phyloP scores from a whole-genome alignment of 2,329 filamentous ascomycete genomes.

The Meredithiella fracta region DNA sequence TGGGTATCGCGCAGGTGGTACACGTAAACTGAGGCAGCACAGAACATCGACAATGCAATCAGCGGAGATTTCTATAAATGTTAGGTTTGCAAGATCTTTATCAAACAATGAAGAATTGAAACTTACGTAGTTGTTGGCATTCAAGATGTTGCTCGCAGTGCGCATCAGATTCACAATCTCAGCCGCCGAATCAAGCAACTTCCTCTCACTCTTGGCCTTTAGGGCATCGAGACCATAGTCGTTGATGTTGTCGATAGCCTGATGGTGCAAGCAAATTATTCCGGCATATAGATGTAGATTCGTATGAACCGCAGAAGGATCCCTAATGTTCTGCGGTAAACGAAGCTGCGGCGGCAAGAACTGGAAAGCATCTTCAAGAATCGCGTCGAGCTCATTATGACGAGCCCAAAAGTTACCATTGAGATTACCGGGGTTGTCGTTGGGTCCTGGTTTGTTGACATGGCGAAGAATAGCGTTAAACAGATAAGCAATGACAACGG shows the following conservation, averaged over 20 bases:
- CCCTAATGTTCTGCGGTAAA: slow-evolving; percentile 49
- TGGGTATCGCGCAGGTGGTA: slow-evolving; percentile 57
- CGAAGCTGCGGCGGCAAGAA: slow-evolving; percentile 60
- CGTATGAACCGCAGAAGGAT: slow-evolving; percentile 61
- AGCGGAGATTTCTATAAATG: slow-evolving; percentile 34
- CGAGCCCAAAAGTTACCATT: slow-evolving; percentile 72
- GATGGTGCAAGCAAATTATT: slow-evolving; percentile 76
- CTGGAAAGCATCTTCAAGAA: slow-evolving; percentile 60
- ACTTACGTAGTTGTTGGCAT: slow-evolving; percentile 41
- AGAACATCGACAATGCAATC: slow-evolving; percentile 69
- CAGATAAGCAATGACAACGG: slow-evolving; percentile 57
- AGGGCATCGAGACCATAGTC: slow-evolving; percentile 43
- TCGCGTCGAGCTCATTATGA: slow-evolving; percentile 68
- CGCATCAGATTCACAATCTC: slow-evolving; percentile 76
- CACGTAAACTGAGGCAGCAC: slow-evolving; percentile 68
- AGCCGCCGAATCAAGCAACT: slow-evolving; percentile 63
- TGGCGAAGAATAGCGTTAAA: slow-evolving; percentile 73
- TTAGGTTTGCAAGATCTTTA: neutral
- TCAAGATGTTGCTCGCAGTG: slow-evolving; percentile 45
- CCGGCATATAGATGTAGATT: slow-evolving; percentile 84
- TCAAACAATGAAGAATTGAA: neutral
- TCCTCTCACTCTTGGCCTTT: slow-evolving; percentile 51
- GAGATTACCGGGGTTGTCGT: slow-evolving; percentile 55
- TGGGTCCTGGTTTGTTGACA: slow-evolving; percentile 52
- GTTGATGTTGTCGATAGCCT: slow-evolving; percentile 68